Evolutionary conservation across 2,329 filamentous ascomycete species (phyloP).

Genomic region (Colletotrichum trifolii): DNA sequence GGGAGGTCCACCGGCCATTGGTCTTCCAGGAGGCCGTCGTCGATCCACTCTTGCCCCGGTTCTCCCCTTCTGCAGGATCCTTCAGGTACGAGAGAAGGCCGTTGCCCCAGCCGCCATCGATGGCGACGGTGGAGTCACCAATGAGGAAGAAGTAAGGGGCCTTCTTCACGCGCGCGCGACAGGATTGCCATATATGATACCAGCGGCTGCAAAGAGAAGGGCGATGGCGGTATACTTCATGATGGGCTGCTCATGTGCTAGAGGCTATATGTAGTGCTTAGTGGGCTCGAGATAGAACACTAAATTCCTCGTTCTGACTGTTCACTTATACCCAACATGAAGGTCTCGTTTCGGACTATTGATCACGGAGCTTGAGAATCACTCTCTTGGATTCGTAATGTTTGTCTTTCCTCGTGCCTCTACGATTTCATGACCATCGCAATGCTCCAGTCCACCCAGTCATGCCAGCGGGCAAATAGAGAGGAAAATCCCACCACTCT

Average conservation of each 20-base stretch:
- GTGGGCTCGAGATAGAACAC: no score
- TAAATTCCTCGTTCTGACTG: no score
- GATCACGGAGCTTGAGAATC: no score
- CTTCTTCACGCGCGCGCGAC: conserved; percentile 28
- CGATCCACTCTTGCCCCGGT: conserved; percentile 66
- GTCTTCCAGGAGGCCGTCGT: conserved; percentile 66
- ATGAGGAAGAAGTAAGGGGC: conserved; percentile 59
- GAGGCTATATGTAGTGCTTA: no score
- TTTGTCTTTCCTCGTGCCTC: no score
- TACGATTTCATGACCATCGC: no score
- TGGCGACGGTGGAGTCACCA: conserved; percentile 61
- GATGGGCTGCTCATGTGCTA: not conserved
- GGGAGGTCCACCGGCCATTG: conserved; percentile 62
- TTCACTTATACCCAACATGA: no score
- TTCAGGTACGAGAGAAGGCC: conserved; percentile 64
- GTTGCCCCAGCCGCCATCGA: conserved; percentile 66
- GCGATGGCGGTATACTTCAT: not conserved
- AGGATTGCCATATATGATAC: conserved; percentile 1
- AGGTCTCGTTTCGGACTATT: no score
- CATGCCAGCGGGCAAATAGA: no score
- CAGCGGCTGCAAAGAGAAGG: not conserved
- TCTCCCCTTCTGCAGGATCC: conserved; percentile 60
- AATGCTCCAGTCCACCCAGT: no score
- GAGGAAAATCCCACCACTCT: no score
- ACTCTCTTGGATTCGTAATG: no score